Percentiles rank a stretch among this genome's conserved stretches.
Conservation (phyloP, 768 basidiomycete species). For the Auriscalpium vulgare region DNA sequence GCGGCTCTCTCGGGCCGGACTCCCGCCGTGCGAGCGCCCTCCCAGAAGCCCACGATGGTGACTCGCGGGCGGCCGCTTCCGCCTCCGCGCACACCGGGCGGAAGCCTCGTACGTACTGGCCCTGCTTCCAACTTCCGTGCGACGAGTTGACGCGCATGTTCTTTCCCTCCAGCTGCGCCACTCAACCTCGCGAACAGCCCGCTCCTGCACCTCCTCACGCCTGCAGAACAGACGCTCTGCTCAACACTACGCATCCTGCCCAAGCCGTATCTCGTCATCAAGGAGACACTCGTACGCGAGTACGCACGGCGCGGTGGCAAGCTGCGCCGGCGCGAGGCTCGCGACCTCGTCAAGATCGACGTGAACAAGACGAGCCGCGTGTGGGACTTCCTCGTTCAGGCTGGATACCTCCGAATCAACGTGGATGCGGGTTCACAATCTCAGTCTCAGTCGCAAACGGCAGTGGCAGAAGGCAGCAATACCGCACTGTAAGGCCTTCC, state of each 20-base stretch:
- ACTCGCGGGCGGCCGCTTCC: too few species aligned
- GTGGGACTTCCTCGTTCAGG: conserved; percentile 88
- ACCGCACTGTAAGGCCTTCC: too few species aligned
- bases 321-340: conserved; percentile 79
- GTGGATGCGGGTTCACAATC: conserved; percentile 27
- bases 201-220: conserved; percentile 82
- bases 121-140: background rate
- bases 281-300: conserved; percentile 90
- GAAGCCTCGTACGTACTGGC: conserved; percentile 30
- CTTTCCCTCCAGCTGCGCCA: conserved; percentile 31
- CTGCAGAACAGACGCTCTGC: conserved; percentile 83
- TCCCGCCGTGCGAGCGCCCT: conserved; percentile 45
- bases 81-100: conserved; percentile 23
- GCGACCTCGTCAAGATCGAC: conserved; percentile 87
- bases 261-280: conserved; percentile 92
- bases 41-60: conserved; percentile 31
- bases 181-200: conserved; percentile 89
- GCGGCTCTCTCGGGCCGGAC: conserved; percentile 50
- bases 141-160: background rate
- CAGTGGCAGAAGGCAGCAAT: conserved; percentile 1
- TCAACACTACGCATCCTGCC: conserved; percentile 86
- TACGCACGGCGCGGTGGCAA: conserved; percentile 86
- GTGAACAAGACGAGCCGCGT: conserved; percentile 88
- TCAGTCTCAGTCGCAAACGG: conserved; percentile 23
- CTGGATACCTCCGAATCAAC: conserved; percentile 68